These are phyloP conservation scores for Clathrospora elynae DNA, from an alignment of 2,329 filamentous ascomycete species.

Conservation along the genomic window DNA sequence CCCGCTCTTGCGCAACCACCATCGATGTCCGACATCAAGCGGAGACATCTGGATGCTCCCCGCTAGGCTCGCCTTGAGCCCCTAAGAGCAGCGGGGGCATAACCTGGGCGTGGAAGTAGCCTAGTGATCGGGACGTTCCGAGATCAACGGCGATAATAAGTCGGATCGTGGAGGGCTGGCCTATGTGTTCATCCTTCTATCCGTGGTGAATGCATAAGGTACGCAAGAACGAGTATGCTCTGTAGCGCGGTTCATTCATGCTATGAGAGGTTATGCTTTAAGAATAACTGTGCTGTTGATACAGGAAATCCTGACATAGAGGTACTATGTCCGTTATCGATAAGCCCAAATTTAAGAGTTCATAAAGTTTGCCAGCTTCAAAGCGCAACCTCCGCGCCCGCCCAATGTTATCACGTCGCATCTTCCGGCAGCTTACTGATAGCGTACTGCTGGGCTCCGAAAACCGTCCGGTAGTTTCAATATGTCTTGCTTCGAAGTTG, in stretches of 20 bases:
- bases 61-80: conserved; percentile 5
- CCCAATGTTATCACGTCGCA: conserved; percentile 46
- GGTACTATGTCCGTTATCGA: conserved; percentile 11
- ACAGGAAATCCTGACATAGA: no score
- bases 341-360: conserved; percentile 10
- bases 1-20: conserved; percentile 4
- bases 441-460: conserved; percentile 34
- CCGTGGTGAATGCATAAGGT: conserved; percentile 83
- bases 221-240: conserved; percentile 73
- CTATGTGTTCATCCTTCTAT: conserved; percentile 57
- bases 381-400: conserved; percentile 12
- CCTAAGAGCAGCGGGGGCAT: conserved; percentile 22
- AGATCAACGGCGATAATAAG: conserved; percentile 37
- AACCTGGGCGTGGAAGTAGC: conserved; percentile 28
- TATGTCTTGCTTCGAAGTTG: conserved; percentile 25
- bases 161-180: conserved; percentile 63
- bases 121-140: conserved; percentile 17
- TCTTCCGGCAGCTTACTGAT: conserved; percentile 46
- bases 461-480: conserved; percentile 2
- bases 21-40: conserved; percentile 3
- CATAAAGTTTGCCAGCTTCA: conserved; percentile 2
- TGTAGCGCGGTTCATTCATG: no score
- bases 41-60: conserved; percentile 3
- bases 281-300: no score
- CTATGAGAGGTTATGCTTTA: no score